Conservation (phyloP, 148 eudicot genomes). For the Heliamphora exappendiculata region DNA sequence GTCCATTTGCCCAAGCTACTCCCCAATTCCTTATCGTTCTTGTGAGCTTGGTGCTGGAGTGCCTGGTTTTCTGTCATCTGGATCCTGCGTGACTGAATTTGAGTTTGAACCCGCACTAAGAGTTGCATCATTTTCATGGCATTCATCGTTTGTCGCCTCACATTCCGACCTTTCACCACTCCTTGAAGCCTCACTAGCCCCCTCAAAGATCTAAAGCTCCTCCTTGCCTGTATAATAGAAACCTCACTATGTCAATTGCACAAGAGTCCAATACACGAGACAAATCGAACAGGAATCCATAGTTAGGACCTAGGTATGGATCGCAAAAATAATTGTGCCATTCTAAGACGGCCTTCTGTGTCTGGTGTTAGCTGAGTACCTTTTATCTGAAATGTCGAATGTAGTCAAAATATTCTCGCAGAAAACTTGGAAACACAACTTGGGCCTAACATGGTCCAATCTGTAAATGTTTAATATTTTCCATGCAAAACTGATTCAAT, state of each 20-base stretch:
- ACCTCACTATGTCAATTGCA: neutral
- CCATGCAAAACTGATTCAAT: neutral
- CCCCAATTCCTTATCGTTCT: slow-evolving; percentile 45
- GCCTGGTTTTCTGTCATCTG: slow-evolving; percentile 87
- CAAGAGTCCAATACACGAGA: neutral
- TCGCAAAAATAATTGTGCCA: neutral
- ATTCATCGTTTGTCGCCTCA: slow-evolving; percentile 69
- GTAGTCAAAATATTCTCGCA: neutral
- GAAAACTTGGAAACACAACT: neutral
- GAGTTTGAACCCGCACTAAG: slow-evolving; percentile 79
- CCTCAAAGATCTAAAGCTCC: slow-evolving; percentile 61
- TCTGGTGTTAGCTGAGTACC: neutral
- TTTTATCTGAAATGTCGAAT: neutral
- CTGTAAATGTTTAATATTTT: neutral
- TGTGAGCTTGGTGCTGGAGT: slow-evolving; percentile 44
- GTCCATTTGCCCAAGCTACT: slow-evolving; percentile 53
- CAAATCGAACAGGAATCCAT: neutral
- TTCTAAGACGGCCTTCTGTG: neutral
- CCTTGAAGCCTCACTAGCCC: slow-evolving; percentile 90
- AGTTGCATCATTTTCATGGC: slow-evolving; percentile 95
- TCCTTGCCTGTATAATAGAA: slow-evolving; percentile 53
- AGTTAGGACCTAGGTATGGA: neutral
- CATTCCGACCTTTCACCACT: slow-evolving; percentile 82
- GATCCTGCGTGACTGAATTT: slow-evolving; percentile 75
- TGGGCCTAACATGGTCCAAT: neutral